Evolutionary conservation across 352 stramenopile species (phyloP).

Genomic region (Lagenidium sp.): DNA sequence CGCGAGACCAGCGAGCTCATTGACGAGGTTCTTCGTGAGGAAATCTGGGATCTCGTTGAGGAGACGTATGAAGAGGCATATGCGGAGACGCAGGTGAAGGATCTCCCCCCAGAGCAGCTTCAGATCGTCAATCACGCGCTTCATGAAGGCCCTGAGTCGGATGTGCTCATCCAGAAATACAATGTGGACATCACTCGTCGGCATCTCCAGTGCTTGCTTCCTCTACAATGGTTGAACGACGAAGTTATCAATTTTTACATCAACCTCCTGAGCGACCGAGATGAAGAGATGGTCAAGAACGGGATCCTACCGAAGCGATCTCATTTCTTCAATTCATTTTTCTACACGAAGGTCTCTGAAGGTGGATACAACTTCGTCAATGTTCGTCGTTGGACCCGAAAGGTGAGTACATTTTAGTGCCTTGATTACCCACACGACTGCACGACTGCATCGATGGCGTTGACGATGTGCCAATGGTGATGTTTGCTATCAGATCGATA

Average conservation of each 20-base stretch:
- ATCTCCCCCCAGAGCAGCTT: slow-evolving; percentile 56
- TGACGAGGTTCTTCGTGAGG: slow-evolving; percentile 48
- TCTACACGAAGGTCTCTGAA: slow-evolving; percentile 77
- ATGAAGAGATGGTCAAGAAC: slow-evolving; percentile 41
- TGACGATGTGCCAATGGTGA: not conserved
- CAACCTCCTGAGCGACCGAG: slow-evolving; percentile 65
- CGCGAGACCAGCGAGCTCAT: slow-evolving; percentile 22
- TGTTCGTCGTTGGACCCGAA: slow-evolving; percentile 76
- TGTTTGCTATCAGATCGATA: slow-evolving; percentile 31
- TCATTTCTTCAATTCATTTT: slow-evolving; percentile 87
- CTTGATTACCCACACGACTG: too few species aligned
- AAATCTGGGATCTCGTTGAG: slow-evolving; percentile 42
- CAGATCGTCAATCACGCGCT: slow-evolving; percentile 47
- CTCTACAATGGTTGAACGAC: slow-evolving; percentile 71
- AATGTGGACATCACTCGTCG: slow-evolving; percentile 72
- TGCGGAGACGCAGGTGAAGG: slow-evolving; percentile 29
- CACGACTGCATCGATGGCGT: not conserved
- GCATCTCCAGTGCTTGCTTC: slow-evolving; percentile 64
- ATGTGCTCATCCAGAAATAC: slow-evolving; percentile 75
- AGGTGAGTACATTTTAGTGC: slow-evolving; percentile 25
- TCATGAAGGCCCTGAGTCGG: slow-evolving; percentile 34
- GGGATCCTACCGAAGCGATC: slow-evolving; percentile 38
- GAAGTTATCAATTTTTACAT: slow-evolving; percentile 86
- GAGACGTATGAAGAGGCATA: slow-evolving; percentile 49
- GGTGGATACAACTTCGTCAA: slow-evolving; percentile 80